phyloP scores from a whole-genome alignment of 2,329 filamentous ascomycete species.

The Tolypocladium album region DNA sequence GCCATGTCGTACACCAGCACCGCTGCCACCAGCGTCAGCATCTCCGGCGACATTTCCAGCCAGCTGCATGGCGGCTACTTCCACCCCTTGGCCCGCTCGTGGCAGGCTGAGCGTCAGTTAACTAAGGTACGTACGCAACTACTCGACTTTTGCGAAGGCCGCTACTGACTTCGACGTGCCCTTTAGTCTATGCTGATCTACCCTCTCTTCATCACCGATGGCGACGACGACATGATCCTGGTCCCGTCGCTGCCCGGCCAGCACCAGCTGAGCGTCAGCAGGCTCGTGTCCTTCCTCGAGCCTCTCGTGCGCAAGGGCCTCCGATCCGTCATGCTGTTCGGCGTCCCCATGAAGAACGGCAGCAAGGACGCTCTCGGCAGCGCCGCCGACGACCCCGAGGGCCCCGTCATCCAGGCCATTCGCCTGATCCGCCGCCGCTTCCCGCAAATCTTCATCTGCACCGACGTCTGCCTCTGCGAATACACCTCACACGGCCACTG shows the following conservation, averaged over 20 bases:
- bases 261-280: slow-evolving; percentile 78
- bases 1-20: slow-evolving; percentile 59
- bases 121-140: slow-evolving; percentile 53
- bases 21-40: slow-evolving; percentile 57
- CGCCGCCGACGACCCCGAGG: slow-evolving; percentile 82
- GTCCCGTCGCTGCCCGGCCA: slow-evolving; percentile 91
- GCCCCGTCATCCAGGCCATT: slow-evolving; percentile 83
- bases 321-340: slow-evolving; percentile 88
- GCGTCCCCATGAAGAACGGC: slow-evolving; percentile 71
- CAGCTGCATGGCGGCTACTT: slow-evolving; percentile 77
- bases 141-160: background rate
- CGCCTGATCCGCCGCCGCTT: slow-evolving; percentile 75
- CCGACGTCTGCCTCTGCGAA: slow-evolving; percentile 95
- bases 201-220: slow-evolving; percentile 91
- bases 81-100: slow-evolving; percentile 67
- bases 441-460: slow-evolving; percentile 81
- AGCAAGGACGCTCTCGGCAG: slow-evolving; percentile 89
- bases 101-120: slow-evolving; percentile 76
- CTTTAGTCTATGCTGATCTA: slow-evolving; percentile 93
- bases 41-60: slow-evolving; percentile 66
- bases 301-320: slow-evolving; percentile 85
- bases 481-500: slow-evolving; percentile 98
- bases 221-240: slow-evolving; percentile 80
- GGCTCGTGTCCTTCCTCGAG: slow-evolving; percentile 71
- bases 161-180: background rate